Percentiles rank a stretch among this genome's conserved stretches.
Evolutionary conservation across 2,329 filamentous ascomycete genomes (phyloP).

Genomic region (Lasiodiplodia theobromae): DNA sequence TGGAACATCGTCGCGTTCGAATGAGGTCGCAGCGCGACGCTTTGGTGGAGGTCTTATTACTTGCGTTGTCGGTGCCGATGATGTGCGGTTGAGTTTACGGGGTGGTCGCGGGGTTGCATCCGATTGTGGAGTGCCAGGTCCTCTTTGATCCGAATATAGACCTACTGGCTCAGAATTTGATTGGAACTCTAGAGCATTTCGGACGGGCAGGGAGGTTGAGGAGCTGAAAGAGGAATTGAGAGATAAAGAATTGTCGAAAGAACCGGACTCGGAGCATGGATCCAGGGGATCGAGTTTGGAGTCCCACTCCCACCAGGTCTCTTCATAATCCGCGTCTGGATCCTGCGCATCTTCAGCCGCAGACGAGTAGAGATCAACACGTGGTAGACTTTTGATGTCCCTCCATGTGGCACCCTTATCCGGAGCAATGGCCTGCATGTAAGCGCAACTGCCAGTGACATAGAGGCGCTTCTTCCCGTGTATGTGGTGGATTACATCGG

Average conservation of each 20-base stretch:
- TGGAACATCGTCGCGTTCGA: background rate
- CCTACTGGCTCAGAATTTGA: slow-evolving; percentile 32
- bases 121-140: slow-evolving; percentile 47
- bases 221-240: slow-evolving; percentile 36
- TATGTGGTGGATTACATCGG: slow-evolving; percentile 76
- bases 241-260: slow-evolving; percentile 37
- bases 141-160: slow-evolving; percentile 40
- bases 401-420: slow-evolving; percentile 71
- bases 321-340: slow-evolving; percentile 60
- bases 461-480: slow-evolving; percentile 69
- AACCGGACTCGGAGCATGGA: slow-evolving; percentile 55
- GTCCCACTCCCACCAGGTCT: slow-evolving; percentile 73
- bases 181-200: slow-evolving; percentile 24
- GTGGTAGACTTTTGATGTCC: slow-evolving; percentile 67
- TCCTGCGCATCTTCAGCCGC: slow-evolving; percentile 52
- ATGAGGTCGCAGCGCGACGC: slow-evolving; percentile 31
- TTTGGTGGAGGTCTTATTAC: slow-evolving; percentile 35
- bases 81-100: slow-evolving; percentile 38
- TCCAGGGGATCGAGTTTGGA: slow-evolving; percentile 68
- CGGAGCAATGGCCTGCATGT: slow-evolving; percentile 67
- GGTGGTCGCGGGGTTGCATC: slow-evolving; percentile 39
- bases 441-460: slow-evolving; percentile 77
- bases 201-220: slow-evolving; percentile 33
- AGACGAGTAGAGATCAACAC: slow-evolving; percentile 54
- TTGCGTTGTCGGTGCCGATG: slow-evolving; percentile 38